Percentiles rank a stretch among this genome's conserved stretches.
These are phyloP conservation scores for Pseudogymnoascus verrucosus DNA, from an alignment of 2,329 filamentous ascomycete species.

Conservation along the genomic window DNA sequence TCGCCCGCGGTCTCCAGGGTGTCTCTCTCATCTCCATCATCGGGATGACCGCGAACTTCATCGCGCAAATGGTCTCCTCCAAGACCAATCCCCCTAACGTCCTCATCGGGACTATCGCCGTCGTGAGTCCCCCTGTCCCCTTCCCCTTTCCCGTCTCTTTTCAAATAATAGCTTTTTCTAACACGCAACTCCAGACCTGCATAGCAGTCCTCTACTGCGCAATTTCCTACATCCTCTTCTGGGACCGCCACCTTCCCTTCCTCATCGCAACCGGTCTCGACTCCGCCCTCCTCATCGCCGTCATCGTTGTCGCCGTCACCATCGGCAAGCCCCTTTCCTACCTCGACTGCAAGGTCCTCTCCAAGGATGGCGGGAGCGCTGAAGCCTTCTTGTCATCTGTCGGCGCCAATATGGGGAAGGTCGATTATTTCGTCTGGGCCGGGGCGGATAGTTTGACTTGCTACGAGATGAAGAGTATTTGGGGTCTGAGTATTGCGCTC, in stretches of 20 bases:
- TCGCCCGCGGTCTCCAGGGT: constrained; percentile 62
- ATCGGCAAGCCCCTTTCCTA: constrained; percentile 75
- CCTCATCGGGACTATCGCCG: constrained; percentile 67
- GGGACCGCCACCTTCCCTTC: constrained; percentile 67
- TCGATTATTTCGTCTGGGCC: constrained; percentile 41
- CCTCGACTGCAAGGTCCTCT: constrained; percentile 57
- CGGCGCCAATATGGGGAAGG: constrained; percentile 35
- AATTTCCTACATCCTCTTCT: constrained; percentile 75
- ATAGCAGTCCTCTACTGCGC: constrained; percentile 71
- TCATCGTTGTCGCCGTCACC: constrained; percentile 68
- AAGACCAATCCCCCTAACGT: constrained; percentile 61
- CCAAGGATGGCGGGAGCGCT: constrained; percentile 30
- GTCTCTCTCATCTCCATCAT: constrained; percentile 68
- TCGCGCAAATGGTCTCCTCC: constrained; percentile 62
- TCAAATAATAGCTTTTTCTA: not conserved
- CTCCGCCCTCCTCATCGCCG: constrained; percentile 61
- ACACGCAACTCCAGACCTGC: constrained; percentile 50
- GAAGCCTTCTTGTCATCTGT: constrained; percentile 37
- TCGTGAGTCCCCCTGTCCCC: constrained; percentile 66
- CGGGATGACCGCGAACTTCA: constrained; percentile 75
- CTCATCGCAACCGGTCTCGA: constrained; percentile 62
- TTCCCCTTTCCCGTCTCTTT: not conserved
- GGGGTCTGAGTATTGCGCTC: constrained; percentile 75
- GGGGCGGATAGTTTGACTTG: constrained; percentile 56
- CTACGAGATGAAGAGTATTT: constrained; percentile 77